phyloP scores from a whole-genome alignment of 768 basidiomycete genomes.

The Lactarius tabidus region DNA sequence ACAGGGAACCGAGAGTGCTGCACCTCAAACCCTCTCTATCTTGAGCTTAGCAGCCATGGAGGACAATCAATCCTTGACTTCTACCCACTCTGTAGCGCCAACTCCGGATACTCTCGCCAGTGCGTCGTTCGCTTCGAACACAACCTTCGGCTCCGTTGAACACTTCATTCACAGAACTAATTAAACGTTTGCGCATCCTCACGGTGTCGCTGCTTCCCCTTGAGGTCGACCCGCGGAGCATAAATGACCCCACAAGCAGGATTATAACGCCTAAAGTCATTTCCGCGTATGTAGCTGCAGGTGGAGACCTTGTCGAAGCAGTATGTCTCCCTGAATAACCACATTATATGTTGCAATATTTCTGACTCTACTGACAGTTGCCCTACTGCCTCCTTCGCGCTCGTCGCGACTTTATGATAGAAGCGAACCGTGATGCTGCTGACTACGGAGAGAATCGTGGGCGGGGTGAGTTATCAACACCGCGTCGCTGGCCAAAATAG shows the following conservation, averaged over 20 bases:
- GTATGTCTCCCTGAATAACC: slow-evolving; percentile 38
- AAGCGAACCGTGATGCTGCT: slow-evolving; percentile 76
- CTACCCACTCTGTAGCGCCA: slow-evolving; percentile 47
- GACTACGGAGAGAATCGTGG: slow-evolving; percentile 84
- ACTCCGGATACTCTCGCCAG: slow-evolving; percentile 74
- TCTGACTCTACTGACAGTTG: slow-evolving; percentile 42
- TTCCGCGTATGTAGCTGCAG: slow-evolving; percentile 68
- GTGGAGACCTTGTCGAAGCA: slow-evolving; percentile 84
- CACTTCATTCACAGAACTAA: slow-evolving; percentile 52
- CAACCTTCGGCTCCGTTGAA: not conserved
- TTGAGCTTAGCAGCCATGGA: slow-evolving; percentile 25
- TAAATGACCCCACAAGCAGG: slow-evolving; percentile 75
- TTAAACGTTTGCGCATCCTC: slow-evolving; percentile 73
- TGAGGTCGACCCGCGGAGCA: slow-evolving; percentile 61
- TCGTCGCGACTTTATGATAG: slow-evolving; percentile 73
- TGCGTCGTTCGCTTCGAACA: slow-evolving; percentile 34
- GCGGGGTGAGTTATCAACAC: slow-evolving; percentile 50
- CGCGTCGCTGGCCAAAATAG: not conserved
- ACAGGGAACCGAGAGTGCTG: not conserved
- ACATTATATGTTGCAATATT: not conserved
- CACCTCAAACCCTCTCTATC: not conserved
- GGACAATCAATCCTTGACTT: slow-evolving; percentile 46
- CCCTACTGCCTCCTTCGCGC: slow-evolving; percentile 78
- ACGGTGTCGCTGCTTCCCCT: slow-evolving; percentile 74
- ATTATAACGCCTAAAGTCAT: slow-evolving; percentile 82